These are phyloP conservation scores for Cladorrhinum sp. DNA, from an alignment of 2,329 filamentous ascomycete species.

Conservation along the genomic window DNA sequence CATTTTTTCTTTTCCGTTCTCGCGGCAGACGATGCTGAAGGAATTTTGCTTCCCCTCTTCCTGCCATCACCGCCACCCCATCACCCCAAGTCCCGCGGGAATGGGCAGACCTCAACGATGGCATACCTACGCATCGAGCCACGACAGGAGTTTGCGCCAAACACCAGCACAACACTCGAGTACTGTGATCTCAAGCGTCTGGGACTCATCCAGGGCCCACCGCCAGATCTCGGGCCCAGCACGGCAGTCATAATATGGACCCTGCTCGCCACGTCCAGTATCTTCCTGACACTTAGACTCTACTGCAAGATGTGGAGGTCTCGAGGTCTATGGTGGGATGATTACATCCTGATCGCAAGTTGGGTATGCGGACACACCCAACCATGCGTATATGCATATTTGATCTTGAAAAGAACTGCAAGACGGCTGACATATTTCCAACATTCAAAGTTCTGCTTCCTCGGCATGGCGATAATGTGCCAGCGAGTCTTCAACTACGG, in stretches of 20 bases:
- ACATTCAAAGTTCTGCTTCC: conserved; percentile 2
- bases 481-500: conserved; percentile 11
- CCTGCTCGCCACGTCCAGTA: conserved; percentile 6
- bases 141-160: neutral
- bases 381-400: no score
- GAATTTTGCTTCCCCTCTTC: neutral
- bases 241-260: conserved; percentile 13
- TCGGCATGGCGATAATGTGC: conserved; percentile 5
- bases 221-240: conserved; percentile 1
- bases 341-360: conserved; percentile 15
- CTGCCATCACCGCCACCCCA: neutral
- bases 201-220: neutral
- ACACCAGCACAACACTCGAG: neutral
- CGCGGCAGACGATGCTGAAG: neutral
- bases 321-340: conserved; percentile 24
- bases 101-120: neutral
- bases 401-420: no score
- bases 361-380: conserved; percentile 12
- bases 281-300: conserved; percentile 19
- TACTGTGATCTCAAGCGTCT: conserved; percentile 1
- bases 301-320: conserved; percentile 21
- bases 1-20: neutral
- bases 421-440: neutral
- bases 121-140: neutral
- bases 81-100: neutral